A percentile compares a stretch with the other conserved stretches of the same genome.
These are phyloP conservation scores for Elsinoe australis DNA, from an alignment of 2,329 filamentous ascomycete genomes.

Conservation along the genomic window DNA sequence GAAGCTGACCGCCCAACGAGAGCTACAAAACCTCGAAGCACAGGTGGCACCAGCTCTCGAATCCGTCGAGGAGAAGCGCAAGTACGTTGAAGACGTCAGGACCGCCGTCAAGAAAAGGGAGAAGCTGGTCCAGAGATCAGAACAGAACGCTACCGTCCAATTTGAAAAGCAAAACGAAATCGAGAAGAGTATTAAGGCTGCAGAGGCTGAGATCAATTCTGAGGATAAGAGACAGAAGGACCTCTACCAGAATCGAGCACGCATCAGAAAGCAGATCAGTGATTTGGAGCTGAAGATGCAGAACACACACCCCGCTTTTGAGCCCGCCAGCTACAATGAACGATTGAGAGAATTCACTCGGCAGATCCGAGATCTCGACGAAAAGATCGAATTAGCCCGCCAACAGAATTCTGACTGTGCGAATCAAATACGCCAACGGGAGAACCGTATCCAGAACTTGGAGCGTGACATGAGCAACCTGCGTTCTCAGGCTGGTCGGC, in stretches of 20 bases:
- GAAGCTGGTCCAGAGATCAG: conserved; percentile 46
- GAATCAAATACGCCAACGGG: conserved; percentile 32
- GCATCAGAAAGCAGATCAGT: conserved; percentile 46
- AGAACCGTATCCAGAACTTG: conserved; percentile 34
- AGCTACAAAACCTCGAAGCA: conserved; percentile 53
- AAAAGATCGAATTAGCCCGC: conserved; percentile 33
- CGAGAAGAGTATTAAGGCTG: conserved; percentile 30
- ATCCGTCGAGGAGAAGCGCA: conserved; percentile 61
- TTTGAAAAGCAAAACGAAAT: conserved; percentile 35
- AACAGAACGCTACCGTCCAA: conserved; percentile 40
- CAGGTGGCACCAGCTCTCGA: conserved; percentile 60
- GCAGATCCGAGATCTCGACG: conserved; percentile 40
- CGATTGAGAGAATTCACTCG: conserved; percentile 55
- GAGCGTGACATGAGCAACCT: conserved; percentile 51
- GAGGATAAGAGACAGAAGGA: conserved; percentile 38
- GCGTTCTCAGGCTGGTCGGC: conserved; percentile 67
- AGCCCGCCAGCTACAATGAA: conserved; percentile 62
- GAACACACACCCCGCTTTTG: conserved; percentile 60
- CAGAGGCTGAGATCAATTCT: conserved; percentile 33
- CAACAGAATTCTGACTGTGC: conserved; percentile 20
- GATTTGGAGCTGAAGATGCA: conserved; percentile 56
- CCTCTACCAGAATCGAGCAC: conserved; percentile 27
- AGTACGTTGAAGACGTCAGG: conserved; percentile 55
- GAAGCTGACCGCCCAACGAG: conserved; percentile 48
- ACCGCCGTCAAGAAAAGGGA: conserved; percentile 50